Base-by-base conservation (phyloP, 306 rosid species). In the Rubus idaeus region DNA sequence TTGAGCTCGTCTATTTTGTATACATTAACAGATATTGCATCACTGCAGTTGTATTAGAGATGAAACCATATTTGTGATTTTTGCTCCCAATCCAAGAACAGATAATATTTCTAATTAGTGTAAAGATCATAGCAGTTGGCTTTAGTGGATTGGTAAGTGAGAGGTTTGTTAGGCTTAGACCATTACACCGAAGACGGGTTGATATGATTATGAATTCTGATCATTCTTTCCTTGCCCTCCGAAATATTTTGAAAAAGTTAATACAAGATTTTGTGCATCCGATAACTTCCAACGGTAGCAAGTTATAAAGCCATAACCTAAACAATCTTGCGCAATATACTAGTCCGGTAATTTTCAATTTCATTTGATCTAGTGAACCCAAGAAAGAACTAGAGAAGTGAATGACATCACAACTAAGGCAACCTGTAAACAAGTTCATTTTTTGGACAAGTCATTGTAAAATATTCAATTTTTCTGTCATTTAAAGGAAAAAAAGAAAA, bases 71-170 rank as follows among this genome's bases (percentile, higher is more conserved):
- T 45, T 41, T 10, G 47, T 61, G 58, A 23, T 45, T 10, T 14
- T 74, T 73, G 57, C 10, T 7, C 37, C 53, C 44, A 17, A 23
- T 45, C 42, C 30, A 23, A 26, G 6, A 50, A 2, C 55, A 64
- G 23, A 64, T 17, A 0, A 3, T 64, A 47, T 23, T 6, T 16
- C 26, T 0, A 37, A 0, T 42, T 30, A 62, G 0, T 62, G 77
- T 74, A 45, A 74, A 58, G 68, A 26, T 74, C 14, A 5, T 26
- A 45, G 41, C 70, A 26, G 61, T 74, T 44, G 67, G 52, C 64
- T 45, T 2, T 0, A 14, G 14, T 14, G 37, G 53, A 42, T 55
- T 40, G 50, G 8, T 14, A 20, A 52, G 57, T 5, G 50, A 70
- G 50, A 70, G 45, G 46, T 8, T 70, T 71, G 11, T 20, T 41